Conservation (phyloP, 2,329 filamentous ascomycete species). For the Trichoderma atroviride region DNA sequence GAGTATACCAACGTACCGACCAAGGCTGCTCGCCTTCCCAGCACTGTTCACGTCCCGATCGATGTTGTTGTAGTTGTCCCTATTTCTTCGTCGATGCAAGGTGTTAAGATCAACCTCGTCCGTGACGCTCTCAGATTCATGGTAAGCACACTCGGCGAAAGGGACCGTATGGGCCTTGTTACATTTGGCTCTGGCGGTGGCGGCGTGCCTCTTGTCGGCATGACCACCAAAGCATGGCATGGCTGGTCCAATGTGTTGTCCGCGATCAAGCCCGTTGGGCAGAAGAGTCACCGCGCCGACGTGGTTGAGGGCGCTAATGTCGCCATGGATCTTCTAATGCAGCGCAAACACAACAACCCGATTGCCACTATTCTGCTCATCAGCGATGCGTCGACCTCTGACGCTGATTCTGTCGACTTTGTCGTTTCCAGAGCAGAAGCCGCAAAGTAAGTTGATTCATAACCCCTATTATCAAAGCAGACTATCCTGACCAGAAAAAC, state of each 20-base stretch:
- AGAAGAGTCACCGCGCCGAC: conserved; percentile 95
- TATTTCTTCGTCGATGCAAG: conserved; percentile 98
- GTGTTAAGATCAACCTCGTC: conserved; percentile 95
- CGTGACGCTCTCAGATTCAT: conserved; percentile 91
- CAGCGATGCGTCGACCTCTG: conserved; percentile 93
- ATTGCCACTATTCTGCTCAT: conserved; percentile 95
- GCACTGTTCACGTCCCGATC: conserved; percentile 80
- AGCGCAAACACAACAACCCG: conserved; percentile 92
- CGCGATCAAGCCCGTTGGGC: conserved; percentile 88
- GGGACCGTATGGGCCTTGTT: conserved; percentile 94
- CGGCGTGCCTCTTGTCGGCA: conserved; percentile 92
- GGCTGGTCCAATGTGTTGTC: conserved; percentile 87
- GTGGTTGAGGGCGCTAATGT: conserved; percentile 97
- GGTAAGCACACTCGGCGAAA: conserved; percentile 83
- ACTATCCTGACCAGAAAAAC: conserved; percentile 23
- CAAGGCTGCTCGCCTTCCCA: conserved; percentile 45
- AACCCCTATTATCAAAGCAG: conserved; percentile 27
- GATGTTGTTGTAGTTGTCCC: conserved; percentile 97
- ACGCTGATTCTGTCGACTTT: conserved; percentile 94
- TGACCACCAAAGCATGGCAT: conserved; percentile 93
- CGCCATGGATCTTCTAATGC: conserved; percentile 98
- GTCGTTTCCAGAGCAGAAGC: conserved; percentile 95
- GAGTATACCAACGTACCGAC: conserved; percentile 79
- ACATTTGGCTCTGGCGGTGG: conserved; percentile 95
- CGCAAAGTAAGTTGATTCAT: conserved; percentile 70